Evolutionary conservation across 2,329 filamentous ascomycete species (phyloP).

Genomic region (Colletotrichum musicola): DNA sequence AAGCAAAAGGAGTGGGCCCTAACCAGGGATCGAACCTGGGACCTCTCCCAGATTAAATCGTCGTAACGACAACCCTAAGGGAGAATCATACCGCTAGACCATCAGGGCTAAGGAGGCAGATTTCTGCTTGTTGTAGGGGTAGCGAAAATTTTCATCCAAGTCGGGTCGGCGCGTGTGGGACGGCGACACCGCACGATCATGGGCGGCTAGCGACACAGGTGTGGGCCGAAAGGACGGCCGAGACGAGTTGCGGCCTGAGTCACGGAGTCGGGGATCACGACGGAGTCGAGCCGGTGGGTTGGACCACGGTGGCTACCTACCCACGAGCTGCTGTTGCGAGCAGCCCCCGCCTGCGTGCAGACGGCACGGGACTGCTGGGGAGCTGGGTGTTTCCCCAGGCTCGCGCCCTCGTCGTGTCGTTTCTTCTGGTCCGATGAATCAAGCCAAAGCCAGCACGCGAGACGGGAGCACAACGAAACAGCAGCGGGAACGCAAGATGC

Average conservation of each 20-base stretch:
- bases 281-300: too few species aligned
- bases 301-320: background rate
- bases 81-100: conserved; percentile 1
- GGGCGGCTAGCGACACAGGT: too few species aligned
- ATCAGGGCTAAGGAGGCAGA: background rate
- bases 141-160: too few species aligned
- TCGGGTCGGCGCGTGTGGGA: too few species aligned
- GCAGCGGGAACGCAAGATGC: conserved; percentile 10
- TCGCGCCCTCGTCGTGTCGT: background rate
- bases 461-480: conserved; percentile 12
- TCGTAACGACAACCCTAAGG: background rate
- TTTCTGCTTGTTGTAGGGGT: too few species aligned
- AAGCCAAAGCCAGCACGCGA: background rate
- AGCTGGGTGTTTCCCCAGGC: conserved; percentile 1
- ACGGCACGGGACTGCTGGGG: conserved; percentile 9
- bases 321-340: background rate
- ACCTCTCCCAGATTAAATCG: background rate
- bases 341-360: background rate
- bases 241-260: too few species aligned
- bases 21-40: background rate
- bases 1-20: background rate
- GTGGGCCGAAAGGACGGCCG: too few species aligned
- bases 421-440: conserved; percentile 18
- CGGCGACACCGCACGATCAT: too few species aligned
- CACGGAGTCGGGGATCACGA: too few species aligned